A percentile compares a stretch with the other conserved stretches of the same genome.
Evolutionary conservation across 129 eudicot species (phyloP).

Genomic region (Smallanthus sonchifolius): DNA sequence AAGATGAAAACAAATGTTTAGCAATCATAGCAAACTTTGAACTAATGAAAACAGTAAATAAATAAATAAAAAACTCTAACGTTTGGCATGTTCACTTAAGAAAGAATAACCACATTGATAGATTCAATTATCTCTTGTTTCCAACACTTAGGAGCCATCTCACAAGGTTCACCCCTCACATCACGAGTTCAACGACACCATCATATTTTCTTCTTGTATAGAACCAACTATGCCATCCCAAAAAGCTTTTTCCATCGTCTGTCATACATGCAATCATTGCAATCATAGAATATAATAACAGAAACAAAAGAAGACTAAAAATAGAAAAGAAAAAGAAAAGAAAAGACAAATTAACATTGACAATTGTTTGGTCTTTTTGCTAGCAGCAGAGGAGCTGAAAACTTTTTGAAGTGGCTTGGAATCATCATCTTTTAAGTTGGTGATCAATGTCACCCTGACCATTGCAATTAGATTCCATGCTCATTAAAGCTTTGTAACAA

Average conservation of each 20-base stretch:
- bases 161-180: slow-evolving; percentile 81
- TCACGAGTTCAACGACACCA: slow-evolving; percentile 65
- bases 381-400: slow-evolving; percentile 28
- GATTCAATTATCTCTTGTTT: slow-evolving; percentile 70
- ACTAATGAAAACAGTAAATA: not conserved
- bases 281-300: not conserved
- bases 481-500: slow-evolving; percentile 42
- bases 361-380: slow-evolving; percentile 25
- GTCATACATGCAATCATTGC: slow-evolving; percentile 34
- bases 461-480: slow-evolving; percentile 14
- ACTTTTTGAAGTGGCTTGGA: slow-evolving; percentile 25
- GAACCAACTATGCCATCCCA: slow-evolving; percentile 77
- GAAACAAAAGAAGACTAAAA: not conserved
- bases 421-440: slow-evolving; percentile 67
- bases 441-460: slow-evolving; percentile 57
- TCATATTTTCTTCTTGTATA: slow-evolving; percentile 53
- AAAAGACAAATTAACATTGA: slow-evolving; percentile 46
- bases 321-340: too few species aligned
- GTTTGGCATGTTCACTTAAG: slow-evolving; percentile 46
- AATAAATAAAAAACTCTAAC: not conserved
- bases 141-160: slow-evolving; percentile 89
- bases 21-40: not conserved
- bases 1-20: not conserved
- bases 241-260: slow-evolving; percentile 77
- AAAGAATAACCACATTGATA: slow-evolving; percentile 71